phyloP scores from a whole-genome alignment of 2,329 filamentous ascomycete species.

The Microdochium trichocladiopsis region DNA sequence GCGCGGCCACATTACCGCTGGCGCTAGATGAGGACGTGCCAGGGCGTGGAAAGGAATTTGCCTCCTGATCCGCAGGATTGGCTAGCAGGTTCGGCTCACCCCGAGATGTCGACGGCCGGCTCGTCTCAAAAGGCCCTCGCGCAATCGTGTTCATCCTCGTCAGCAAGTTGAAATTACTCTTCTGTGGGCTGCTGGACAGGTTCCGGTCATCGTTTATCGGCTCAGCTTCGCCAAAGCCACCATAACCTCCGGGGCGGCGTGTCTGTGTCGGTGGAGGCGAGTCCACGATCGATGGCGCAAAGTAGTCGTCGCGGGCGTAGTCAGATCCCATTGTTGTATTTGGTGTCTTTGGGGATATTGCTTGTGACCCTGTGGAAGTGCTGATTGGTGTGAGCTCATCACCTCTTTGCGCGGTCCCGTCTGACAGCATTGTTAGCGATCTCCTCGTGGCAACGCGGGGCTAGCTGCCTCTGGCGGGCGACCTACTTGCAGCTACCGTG shows the following conservation, averaged over 20 bases:
- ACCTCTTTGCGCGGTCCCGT: conserved; percentile 44
- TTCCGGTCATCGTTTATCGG: conserved; percentile 29
- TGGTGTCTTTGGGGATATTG: conserved; percentile 56
- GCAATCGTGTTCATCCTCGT: conserved; percentile 59
- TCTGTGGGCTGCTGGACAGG: conserved; percentile 41
- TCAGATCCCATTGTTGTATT: conserved; percentile 33
- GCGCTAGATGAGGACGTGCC: conserved; percentile 19
- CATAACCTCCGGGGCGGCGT: conserved; percentile 40
- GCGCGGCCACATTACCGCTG: conserved; percentile 21
- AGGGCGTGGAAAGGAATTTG: conserved; percentile 15
- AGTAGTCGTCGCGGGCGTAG: conserved; percentile 36
- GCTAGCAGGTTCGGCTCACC: background rate
- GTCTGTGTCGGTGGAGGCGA: conserved; percentile 30
- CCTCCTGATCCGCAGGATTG: background rate
- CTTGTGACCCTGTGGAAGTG: conserved; percentile 50
- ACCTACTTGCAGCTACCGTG: conserved; percentile 50
- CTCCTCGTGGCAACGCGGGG: background rate
- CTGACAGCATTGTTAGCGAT: conserved; percentile 31
- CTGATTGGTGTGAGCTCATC: conserved; percentile 59
- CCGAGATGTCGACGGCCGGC: conserved; percentile 18
- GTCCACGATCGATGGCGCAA: conserved; percentile 35
- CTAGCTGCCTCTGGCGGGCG: background rate
- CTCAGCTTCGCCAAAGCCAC: conserved; percentile 34
- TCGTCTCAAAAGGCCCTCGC: conserved; percentile 57
- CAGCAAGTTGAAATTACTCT: conserved; percentile 35